Evolutionary conservation across 345 rosid genomes (phyloP).

Genomic region (Gossypium bickii): DNA sequence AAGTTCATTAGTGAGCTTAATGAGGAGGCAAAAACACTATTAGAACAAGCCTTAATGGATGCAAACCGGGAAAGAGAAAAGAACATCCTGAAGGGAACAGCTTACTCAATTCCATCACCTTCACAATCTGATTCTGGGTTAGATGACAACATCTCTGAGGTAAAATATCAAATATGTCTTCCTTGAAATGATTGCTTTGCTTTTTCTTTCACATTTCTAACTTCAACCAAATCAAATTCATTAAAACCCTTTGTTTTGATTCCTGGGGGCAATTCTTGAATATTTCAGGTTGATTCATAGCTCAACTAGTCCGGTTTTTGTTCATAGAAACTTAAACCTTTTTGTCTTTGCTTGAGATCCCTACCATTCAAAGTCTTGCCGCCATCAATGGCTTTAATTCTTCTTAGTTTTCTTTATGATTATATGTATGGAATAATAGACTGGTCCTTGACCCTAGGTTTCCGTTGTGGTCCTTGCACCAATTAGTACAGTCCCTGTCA

Average conservation of each 20-base stretch:
- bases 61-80: slow-evolving; percentile 86
- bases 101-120: slow-evolving; percentile 57
- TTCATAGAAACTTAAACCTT: not conserved
- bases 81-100: slow-evolving; percentile 67
- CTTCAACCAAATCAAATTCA: not conserved
- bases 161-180: slow-evolving; percentile 20
- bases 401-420: not conserved
- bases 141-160: slow-evolving; percentile 77
- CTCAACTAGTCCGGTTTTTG: not conserved
- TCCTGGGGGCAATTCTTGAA: not conserved
- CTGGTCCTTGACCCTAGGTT: not conserved
- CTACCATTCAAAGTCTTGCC: not conserved
- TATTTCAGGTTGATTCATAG: not conserved
- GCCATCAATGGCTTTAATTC: not conserved
- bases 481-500: not conserved
- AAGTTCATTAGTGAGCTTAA: slow-evolving; percentile 94
- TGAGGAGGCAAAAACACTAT: slow-evolving; percentile 70
- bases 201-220: not conserved
- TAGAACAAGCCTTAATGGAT: slow-evolving; percentile 85
- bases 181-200: not conserved
- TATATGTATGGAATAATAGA: not conserved
- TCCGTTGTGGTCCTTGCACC: not conserved
- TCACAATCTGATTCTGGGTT: slow-evolving; percentile 54
- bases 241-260: not conserved
- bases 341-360: not conserved